phyloP scores from a whole-genome alignment of 2,329 filamentous ascomycete species.

The Orbilia quercus region DNA sequence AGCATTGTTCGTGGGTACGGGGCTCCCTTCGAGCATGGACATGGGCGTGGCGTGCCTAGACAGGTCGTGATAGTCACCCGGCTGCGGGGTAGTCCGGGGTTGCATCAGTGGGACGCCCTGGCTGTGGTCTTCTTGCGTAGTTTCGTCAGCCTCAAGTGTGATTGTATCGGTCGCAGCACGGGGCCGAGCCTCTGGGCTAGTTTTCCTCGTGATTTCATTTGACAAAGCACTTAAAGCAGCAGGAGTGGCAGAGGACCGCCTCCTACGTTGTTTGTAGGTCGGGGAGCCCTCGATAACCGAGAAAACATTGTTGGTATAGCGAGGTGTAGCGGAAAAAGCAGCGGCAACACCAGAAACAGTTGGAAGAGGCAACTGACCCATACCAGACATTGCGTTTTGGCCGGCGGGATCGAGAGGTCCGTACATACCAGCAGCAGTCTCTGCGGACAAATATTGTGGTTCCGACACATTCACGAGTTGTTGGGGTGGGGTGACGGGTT shows the following conservation, averaged over 20 bases:
- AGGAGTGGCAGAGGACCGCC: slow-evolving; percentile 90
- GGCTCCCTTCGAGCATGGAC: slow-evolving; percentile 80
- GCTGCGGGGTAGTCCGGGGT: slow-evolving; percentile 71
- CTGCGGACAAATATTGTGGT: slow-evolving; percentile 96
- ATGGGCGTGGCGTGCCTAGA: slow-evolving; percentile 93
- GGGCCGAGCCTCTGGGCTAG: slow-evolving; percentile 85
- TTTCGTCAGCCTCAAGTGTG: slow-evolving; percentile 66
- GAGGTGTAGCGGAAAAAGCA: slow-evolving; percentile 74
- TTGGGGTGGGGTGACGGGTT: slow-evolving; percentile 95
- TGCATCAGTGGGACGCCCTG: slow-evolving; percentile 48
- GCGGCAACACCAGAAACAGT: slow-evolving; percentile 71
- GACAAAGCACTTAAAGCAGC: slow-evolving; percentile 74
- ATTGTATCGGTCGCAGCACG: slow-evolving; percentile 78
- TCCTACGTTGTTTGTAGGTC: slow-evolving; percentile 96
- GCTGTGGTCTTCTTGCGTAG: slow-evolving; percentile 57
- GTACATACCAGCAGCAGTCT: slow-evolving; percentile 89
- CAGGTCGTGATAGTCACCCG: slow-evolving; percentile 82
- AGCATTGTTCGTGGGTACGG: slow-evolving; percentile 77
- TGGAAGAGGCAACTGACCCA: slow-evolving; percentile 90
- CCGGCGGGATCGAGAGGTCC: slow-evolving; percentile 88
- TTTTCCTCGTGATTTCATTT: slow-evolving; percentile 67
- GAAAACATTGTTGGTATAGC: slow-evolving; percentile 84
- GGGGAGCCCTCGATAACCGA: slow-evolving; percentile 97
- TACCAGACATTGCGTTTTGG: slow-evolving; percentile 80
- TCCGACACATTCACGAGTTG: slow-evolving; percentile 85